These are phyloP conservation scores for Inga laurina DNA, from an alignment of 306 rosid genomes.

Conservation along the genomic window DNA sequence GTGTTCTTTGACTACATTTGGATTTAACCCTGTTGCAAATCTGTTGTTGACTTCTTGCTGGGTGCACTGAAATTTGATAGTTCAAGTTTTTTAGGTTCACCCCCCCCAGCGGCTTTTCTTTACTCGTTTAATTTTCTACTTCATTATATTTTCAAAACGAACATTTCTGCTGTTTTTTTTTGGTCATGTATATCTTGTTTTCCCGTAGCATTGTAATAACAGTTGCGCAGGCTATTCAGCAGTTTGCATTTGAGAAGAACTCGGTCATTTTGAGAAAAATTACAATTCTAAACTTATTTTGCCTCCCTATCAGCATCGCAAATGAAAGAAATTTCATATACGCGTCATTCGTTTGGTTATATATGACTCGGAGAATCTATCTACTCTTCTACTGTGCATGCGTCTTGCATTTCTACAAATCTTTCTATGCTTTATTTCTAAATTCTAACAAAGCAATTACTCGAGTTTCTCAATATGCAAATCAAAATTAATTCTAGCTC, in stretches of 20 bases:
- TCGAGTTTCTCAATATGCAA: not conserved
- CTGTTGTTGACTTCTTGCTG: not conserved
- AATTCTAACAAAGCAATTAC: not conserved
- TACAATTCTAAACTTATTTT: not conserved
- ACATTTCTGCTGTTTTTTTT: not conserved
- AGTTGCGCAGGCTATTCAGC: constrained; percentile 1
- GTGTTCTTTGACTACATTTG: constrained; percentile 3
- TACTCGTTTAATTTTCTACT: not conserved
- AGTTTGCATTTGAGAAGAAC: not conserved
- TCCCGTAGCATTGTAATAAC: not conserved
- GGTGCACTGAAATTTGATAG: not conserved
- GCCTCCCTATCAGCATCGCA: not conserved
- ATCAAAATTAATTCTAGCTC: constrained; percentile 2
- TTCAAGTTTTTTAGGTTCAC: not conserved
- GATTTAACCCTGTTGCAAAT: not conserved
- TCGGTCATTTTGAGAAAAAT: not conserved
- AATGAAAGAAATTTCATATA: not conserved
- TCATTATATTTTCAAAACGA: not conserved
- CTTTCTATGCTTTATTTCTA: not conserved
- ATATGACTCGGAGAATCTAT: constrained; percentile 12
- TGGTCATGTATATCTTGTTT: not conserved
- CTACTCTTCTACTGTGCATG: not conserved
- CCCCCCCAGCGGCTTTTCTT: not conserved
- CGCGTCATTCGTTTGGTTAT: not conserved
- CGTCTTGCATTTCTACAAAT: not conserved